Evolutionary conservation across 73 alveolate genomes (phyloP).

Genomic region (Paramecium sexaurelia): DNA sequence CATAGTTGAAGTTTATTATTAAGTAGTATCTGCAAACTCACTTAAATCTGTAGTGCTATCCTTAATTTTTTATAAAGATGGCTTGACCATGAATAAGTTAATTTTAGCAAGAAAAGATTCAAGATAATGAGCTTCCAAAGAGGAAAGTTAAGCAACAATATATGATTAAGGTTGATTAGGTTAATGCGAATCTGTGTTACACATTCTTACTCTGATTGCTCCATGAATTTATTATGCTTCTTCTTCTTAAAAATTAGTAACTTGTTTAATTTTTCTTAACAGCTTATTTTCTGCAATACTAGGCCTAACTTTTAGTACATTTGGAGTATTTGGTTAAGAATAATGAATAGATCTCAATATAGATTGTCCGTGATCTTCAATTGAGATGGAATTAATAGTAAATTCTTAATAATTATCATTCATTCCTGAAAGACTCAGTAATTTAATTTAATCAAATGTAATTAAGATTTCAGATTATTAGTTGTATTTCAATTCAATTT

Average conservation of each 20-base stretch:
- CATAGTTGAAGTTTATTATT: background rate
- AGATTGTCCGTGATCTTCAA: constrained; percentile 1
- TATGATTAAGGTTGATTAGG: background rate
- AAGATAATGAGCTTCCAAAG: constrained; percentile 11
- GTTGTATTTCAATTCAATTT: constrained; percentile 10
- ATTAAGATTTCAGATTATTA: background rate
- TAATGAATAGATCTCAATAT: constrained; percentile 8
- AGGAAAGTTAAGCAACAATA: background rate
- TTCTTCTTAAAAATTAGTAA: background rate
- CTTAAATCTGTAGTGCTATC: background rate
- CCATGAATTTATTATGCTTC: background rate
- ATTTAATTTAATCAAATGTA: background rate
- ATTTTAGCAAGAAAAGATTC: background rate
- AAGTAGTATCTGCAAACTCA: background rate
- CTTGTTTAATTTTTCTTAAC: background rate
- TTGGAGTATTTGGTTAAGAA: constrained; percentile 24
- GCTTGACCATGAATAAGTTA: background rate
- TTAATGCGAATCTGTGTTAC: background rate
- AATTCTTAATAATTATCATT: constrained; percentile 11
- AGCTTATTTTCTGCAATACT: background rate
- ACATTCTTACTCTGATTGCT: background rate
- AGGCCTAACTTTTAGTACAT: background rate
- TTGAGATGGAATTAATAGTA: background rate
- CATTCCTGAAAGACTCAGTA: background rate
- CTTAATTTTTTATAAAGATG: background rate